Evolutionary conservation across 2,329 filamentous ascomycete genomes (phyloP).

Genomic region (Penicillium digitatum): DNA sequence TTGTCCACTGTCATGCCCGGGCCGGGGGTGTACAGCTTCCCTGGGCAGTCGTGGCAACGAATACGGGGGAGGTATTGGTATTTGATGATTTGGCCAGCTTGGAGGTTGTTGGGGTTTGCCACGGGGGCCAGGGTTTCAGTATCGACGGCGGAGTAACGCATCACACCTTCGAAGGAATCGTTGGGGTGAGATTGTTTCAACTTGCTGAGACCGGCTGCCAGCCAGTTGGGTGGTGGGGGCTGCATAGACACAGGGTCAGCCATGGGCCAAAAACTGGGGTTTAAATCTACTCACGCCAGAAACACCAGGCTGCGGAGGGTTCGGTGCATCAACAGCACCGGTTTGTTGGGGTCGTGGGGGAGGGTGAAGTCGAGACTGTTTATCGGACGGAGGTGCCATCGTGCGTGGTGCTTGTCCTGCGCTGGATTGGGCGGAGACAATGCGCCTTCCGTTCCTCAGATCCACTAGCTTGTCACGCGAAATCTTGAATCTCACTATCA

Average conservation of each 20-base stretch:
- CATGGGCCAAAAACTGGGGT: conserved; percentile 12
- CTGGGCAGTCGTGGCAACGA: conserved; percentile 84
- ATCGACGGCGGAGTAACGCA: conserved; percentile 85
- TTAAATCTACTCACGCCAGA: conserved; percentile 43
- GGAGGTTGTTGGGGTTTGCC: conserved; percentile 48
- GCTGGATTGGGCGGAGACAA: conserved; percentile 49
- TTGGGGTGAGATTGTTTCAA: conserved; percentile 68
- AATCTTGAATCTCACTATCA: conserved; percentile 73
- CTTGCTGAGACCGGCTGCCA: conserved; percentile 66
- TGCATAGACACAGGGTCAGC: conserved; percentile 39
- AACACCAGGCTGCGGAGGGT: conserved; percentile 42
- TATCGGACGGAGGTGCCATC: conserved; percentile 47
- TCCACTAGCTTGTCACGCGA: conserved; percentile 60
- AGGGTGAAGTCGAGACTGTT: conserved; percentile 28
- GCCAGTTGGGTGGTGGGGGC: conserved; percentile 86
- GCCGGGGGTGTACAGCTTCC: conserved; percentile 88
- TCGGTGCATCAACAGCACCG: conserved; percentile 45
- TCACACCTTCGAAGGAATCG: conserved; percentile 81
- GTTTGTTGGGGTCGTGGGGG: conserved; percentile 36
- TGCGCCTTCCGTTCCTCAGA: conserved; percentile 20
- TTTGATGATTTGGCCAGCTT: conserved; percentile 61
- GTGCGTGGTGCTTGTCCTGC: conserved; percentile 53
- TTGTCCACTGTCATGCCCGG: conserved; percentile 80
- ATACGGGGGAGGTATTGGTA: conserved; percentile 86
- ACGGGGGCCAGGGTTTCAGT: conserved; percentile 64